A percentile compares a stretch with the other conserved stretches of the same genome.
phyloP scores from a whole-genome alignment of 768 basidiomycete species.

The Kwoniella pini region DNA sequence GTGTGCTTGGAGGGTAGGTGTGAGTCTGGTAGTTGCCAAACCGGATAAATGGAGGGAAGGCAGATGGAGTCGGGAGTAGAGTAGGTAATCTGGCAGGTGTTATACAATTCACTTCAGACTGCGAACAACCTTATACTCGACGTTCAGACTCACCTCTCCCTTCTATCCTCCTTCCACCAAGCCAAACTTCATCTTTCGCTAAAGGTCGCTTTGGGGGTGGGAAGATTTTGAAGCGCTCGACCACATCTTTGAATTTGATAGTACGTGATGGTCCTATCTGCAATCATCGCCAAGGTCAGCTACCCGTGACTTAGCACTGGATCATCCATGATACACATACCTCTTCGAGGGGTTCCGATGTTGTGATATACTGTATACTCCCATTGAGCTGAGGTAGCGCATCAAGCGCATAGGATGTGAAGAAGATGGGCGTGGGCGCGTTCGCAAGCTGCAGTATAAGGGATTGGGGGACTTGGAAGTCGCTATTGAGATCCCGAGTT shows the following conservation, averaged over 20 bases:
- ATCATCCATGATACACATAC: slow-evolving; percentile 24
- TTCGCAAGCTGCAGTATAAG: slow-evolving; percentile 69
- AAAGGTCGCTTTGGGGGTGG: slow-evolving; percentile 79
- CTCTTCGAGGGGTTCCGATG: slow-evolving; percentile 72
- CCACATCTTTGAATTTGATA: slow-evolving; percentile 81
- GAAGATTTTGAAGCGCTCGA: slow-evolving; percentile 82
- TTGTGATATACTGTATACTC: slow-evolving; percentile 89
- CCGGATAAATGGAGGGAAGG: slow-evolving; percentile 87
- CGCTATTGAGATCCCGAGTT: slow-evolving; percentile 51
- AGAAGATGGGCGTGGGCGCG: slow-evolving; percentile 83
- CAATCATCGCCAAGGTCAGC: neutral
- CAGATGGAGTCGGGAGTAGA: slow-evolving; percentile 88
- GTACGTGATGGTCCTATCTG: slow-evolving; percentile 46
- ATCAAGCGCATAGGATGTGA: slow-evolving; percentile 87
- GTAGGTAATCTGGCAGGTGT: slow-evolving; percentile 72
- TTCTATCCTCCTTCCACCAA: slow-evolving; percentile 75
- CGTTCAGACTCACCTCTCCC: slow-evolving; percentile 63
- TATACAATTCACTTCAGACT: neutral
- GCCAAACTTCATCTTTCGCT: slow-evolving; percentile 74
- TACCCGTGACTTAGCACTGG: neutral
- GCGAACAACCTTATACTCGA: neutral
- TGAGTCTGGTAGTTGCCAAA: slow-evolving; percentile 77
- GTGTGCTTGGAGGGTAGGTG: slow-evolving; percentile 75
- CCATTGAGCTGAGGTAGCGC: slow-evolving; percentile 91
- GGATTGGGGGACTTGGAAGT: slow-evolving; percentile 87